Evolutionary conservation across 148 eudicot genomes (phyloP).

Genomic region (Limonium bicolor): DNA sequence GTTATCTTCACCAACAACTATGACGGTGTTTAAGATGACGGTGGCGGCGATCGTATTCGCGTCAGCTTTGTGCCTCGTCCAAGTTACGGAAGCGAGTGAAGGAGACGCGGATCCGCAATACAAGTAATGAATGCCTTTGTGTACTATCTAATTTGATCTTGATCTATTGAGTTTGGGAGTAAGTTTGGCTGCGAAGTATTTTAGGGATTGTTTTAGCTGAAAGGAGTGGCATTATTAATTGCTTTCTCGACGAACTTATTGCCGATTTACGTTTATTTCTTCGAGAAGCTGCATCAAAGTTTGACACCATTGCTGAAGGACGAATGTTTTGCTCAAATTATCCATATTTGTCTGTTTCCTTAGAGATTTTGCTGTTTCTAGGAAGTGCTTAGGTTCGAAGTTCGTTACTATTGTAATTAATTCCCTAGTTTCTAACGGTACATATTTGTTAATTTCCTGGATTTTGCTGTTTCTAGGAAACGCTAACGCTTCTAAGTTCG

Average conservation of each 20-base stretch:
- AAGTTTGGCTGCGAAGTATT: neutral
- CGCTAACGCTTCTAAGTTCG: too few species aligned
- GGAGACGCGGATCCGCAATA: slow-evolving; percentile 67
- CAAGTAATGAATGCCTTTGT: too few species aligned
- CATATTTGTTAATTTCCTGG: too few species aligned
- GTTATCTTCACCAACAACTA: too few species aligned
- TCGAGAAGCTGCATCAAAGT: neutral
- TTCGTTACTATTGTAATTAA: too few species aligned
- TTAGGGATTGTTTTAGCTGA: neutral
- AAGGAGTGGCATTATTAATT: neutral
- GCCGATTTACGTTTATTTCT: neutral
- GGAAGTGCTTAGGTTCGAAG: too few species aligned
- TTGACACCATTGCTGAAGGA: neutral
- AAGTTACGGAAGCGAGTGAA: slow-evolving; percentile 23
- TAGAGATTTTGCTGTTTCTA: too few species aligned
- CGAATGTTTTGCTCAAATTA: too few species aligned
- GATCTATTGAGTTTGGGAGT: neutral
- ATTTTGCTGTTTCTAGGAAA: too few species aligned
- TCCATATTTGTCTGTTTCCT: too few species aligned
- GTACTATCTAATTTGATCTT: neutral
- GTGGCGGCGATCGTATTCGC: slow-evolving; percentile 13
- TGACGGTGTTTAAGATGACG: too few species aligned
- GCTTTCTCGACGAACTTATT: neutral
- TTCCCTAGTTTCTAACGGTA: too few species aligned
- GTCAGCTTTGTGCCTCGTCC: slow-evolving; percentile 14